Evolutionary conservation across 1,284 basidiomycete species (phyloP).

Genomic region (Heliocybe sulcata): DNA sequence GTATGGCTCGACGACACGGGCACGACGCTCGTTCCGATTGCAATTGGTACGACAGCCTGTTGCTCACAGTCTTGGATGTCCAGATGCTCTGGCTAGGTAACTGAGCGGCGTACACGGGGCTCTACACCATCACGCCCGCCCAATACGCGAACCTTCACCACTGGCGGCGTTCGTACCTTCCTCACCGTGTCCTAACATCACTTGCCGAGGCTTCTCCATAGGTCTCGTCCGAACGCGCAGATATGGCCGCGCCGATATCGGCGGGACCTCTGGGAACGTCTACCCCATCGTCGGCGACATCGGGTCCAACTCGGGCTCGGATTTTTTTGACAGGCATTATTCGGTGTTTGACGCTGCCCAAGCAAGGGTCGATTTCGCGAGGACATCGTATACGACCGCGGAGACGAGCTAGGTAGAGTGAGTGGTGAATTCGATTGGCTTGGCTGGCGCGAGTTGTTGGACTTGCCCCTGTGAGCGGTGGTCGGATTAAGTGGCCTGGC

Average conservation of each 20-base stretch:
- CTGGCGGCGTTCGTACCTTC: conserved; percentile 20
- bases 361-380: background rate
- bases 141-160: conserved; percentile 31
- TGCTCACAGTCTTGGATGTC: background rate
- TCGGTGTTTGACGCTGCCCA: background rate
- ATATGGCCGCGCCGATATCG: conserved; percentile 40
- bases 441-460: background rate
- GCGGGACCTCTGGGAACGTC: conserved; percentile 29
- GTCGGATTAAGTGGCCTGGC: background rate
- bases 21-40: background rate
- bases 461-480: background rate
- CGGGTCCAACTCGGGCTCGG: conserved; percentile 2
- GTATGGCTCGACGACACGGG: conserved; percentile 32
- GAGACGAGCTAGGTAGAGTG: conserved; percentile 5
- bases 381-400: background rate
- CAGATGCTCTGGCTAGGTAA: no score
- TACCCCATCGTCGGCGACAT: conserved; percentile 36
- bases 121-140: conserved; percentile 28
- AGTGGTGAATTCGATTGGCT: background rate
- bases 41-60: background rate
- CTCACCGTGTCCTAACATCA: background rate
- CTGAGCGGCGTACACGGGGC: conserved; percentile 28
- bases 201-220: conserved; percentile 7
- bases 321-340: background rate
- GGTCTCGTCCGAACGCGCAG: conserved; percentile 37